Evolutionary conservation across 2,329 filamentous ascomycete species (phyloP).

Genomic region (Phyllosticta citriasiana): DNA sequence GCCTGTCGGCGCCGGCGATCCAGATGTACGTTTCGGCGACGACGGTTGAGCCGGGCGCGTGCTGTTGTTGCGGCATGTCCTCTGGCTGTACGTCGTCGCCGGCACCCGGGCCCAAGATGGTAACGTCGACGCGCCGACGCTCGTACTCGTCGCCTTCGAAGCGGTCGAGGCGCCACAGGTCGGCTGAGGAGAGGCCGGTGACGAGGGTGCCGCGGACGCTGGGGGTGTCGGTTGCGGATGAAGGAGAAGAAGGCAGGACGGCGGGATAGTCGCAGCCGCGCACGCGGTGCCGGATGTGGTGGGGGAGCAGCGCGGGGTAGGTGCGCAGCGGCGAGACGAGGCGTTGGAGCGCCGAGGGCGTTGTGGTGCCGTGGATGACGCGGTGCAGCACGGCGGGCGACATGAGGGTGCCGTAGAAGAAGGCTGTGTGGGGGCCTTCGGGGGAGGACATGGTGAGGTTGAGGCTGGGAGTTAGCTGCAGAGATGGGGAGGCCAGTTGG

Average conservation of each 20-base stretch:
- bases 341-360: conserved; percentile 38
- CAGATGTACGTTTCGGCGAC: conserved; percentile 45
- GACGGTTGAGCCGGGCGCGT: conserved; percentile 26
- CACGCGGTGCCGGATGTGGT: conserved; percentile 64
- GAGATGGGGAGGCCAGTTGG: not conserved
- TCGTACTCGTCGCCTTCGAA: conserved; percentile 76
- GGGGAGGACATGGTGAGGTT: not conserved
- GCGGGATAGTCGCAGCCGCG: conserved; percentile 67
- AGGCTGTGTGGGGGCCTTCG: conserved; percentile 36
- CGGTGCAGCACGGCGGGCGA: conserved; percentile 76
- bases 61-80: conserved; percentile 19
- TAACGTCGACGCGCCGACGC: conserved; percentile 40
- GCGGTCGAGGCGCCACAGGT: conserved; percentile 63
- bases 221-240: conserved; percentile 16
- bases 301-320: conserved; percentile 63
- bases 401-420: conserved; percentile 68
- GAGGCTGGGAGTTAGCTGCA: not conserved
- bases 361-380: conserved; percentile 59
- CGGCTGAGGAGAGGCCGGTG: conserved; percentile 65
- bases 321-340: conserved; percentile 48
- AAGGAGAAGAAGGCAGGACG: conserved; percentile 40
- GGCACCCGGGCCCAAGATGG: conserved; percentile 22
- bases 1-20: conserved; percentile 30
- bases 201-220: conserved; percentile 65
- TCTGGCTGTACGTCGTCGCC: conserved; percentile 12